Percentiles rank a stretch among this genome's conserved stretches.
These are phyloP conservation scores for Candida odintsovae DNA, from an alignment of 805 yeast species.

Conservation along the genomic window DNA sequence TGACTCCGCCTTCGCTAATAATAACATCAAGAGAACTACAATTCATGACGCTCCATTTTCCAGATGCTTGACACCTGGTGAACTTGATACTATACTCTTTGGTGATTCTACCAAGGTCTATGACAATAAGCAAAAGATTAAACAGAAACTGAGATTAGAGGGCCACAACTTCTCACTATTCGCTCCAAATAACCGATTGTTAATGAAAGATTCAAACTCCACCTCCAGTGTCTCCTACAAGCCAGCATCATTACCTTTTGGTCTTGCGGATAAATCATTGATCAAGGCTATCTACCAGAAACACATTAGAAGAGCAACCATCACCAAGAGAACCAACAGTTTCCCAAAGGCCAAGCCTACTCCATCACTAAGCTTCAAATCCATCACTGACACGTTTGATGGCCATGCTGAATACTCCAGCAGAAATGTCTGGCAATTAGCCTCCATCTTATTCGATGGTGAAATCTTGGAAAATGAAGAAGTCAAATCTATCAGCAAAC, in stretches of 20 bases:
- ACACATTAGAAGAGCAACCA: constrained; percentile 20
- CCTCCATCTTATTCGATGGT: constrained; percentile 57
- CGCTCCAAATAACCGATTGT: constrained; percentile 7
- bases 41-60: constrained; percentile 20
- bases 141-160: constrained; percentile 24
- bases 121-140: constrained; percentile 22
- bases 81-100: constrained; percentile 44
- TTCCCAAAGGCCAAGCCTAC: constrained; percentile 34
- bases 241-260: constrained; percentile 1
- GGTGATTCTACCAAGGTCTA: constrained; percentile 36
- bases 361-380: constrained; percentile 25
- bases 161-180: constrained; percentile 22
- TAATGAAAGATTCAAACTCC: background rate
- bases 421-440: constrained; percentile 43
- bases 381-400: constrained; percentile 19
- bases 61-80: constrained; percentile 24
- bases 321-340: constrained; percentile 25
- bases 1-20: constrained; percentile 18
- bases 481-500: constrained; percentile 17
- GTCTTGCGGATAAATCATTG: constrained; percentile 7
- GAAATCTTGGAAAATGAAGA: constrained; percentile 16
- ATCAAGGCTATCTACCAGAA: constrained; percentile 16
- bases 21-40: constrained; percentile 14
- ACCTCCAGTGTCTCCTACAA: background rate
- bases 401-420: constrained; percentile 21